phyloP scores from a whole-genome alignment of 2,329 filamentous ascomycete genomes.

The Penicillium vulpinum region DNA sequence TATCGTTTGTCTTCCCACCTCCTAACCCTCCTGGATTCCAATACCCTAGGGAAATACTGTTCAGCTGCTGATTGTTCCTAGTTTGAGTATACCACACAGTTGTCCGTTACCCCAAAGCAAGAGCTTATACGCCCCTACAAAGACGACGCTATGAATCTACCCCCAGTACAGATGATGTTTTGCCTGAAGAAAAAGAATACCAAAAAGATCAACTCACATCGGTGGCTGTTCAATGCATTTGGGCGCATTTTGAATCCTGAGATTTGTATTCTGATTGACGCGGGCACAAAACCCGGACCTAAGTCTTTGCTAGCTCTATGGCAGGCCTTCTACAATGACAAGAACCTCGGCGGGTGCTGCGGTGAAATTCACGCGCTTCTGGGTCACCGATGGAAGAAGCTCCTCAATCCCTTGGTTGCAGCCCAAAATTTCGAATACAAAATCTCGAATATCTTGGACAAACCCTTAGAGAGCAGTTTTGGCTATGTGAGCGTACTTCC shows the following conservation, averaged over 20 bases:
- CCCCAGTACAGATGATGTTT: conserved; percentile 97
- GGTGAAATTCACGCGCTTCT: conserved; percentile 97
- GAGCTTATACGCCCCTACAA: conserved; percentile 87
- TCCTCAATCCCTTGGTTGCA: conserved; percentile 88
- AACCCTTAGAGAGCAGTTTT: conserved; percentile 90
- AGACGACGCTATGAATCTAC: conserved; percentile 75
- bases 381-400: conserved; percentile 79
- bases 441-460: conserved; percentile 96
- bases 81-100: conserved; percentile 96
- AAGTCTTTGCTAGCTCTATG: conserved; percentile 87
- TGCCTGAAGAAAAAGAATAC: conserved; percentile 96
- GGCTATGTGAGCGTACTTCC: conserved; percentile 95
- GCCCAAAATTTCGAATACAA: conserved; percentile 99
- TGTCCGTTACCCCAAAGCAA: conserved; percentile 90
- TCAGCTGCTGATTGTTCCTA: conserved; percentile 19
- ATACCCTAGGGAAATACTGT: background rate
- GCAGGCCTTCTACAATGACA: conserved; percentile 98
- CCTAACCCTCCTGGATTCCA: background rate
- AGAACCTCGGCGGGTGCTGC: conserved; percentile 91
- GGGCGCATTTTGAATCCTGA: conserved; percentile 93
- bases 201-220: conserved; percentile 98
- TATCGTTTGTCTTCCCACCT: conserved; percentile 53
- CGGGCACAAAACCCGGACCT: conserved; percentile 87
- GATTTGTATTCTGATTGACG: conserved; percentile 89
- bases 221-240: conserved; percentile 96